phyloP scores from a whole-genome alignment of 345 rosid genomes.

The Aethionema arabicum region DNA sequence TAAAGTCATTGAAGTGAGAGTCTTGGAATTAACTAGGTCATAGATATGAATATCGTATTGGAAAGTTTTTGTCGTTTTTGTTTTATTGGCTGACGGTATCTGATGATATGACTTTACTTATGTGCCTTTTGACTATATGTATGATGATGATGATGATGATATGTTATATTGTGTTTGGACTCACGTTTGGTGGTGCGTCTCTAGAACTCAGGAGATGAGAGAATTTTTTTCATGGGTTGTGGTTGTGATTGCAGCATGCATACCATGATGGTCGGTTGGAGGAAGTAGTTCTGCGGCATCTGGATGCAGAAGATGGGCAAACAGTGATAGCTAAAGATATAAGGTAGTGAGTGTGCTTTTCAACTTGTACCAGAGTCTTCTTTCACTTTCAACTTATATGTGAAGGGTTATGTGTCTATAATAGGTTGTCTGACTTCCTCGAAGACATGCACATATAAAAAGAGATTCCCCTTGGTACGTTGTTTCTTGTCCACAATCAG shows the following conservation, averaged over 20 bases:
- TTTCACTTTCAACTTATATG: slow-evolving; percentile 14
- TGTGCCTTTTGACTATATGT: slow-evolving; percentile 8
- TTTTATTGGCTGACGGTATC: slow-evolving; percentile 1
- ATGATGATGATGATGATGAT: slow-evolving; percentile 20
- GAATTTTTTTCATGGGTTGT: slow-evolving; percentile 1
- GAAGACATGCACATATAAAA: slow-evolving; percentile 44
- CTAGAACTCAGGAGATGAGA: slow-evolving; percentile 19
- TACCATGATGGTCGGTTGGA: slow-evolving; percentile 74
- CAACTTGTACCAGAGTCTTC: slow-evolving; percentile 11
- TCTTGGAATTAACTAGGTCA: slow-evolving; percentile 15
- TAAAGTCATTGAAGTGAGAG: slow-evolving; percentile 25
- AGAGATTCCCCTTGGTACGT: slow-evolving; percentile 12
- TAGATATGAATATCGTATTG: slow-evolving; percentile 19
- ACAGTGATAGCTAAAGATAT: slow-evolving; percentile 71
- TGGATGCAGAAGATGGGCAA: slow-evolving; percentile 74
- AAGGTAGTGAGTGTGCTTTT: slow-evolving; percentile 28
- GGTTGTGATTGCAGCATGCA: slow-evolving; percentile 61
- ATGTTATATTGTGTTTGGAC: neutral
- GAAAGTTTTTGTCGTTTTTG: slow-evolving; percentile 14
- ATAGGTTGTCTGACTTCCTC: slow-evolving; percentile 76
- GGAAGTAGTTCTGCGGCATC: slow-evolving; percentile 75
- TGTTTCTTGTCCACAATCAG: slow-evolving; percentile 2
- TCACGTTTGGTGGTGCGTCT: slow-evolving; percentile 1
- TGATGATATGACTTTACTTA: slow-evolving; percentile 2
- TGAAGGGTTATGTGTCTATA: slow-evolving; percentile 29